phyloP scores from a whole-genome alignment of 2,329 filamentous ascomycete genomes.

The Anthostomella pinea region DNA sequence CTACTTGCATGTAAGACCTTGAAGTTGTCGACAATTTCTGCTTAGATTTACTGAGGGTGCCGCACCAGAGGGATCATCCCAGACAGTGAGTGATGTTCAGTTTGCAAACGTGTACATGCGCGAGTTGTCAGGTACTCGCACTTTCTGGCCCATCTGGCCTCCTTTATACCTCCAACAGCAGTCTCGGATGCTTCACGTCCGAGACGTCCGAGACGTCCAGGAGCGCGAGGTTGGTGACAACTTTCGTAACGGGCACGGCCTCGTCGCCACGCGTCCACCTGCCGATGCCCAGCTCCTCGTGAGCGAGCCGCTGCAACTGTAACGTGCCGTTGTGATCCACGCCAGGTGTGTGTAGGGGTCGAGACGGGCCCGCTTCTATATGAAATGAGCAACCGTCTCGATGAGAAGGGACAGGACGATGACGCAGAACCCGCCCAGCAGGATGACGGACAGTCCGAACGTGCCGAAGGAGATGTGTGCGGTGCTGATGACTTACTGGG shows the following conservation, averaged over 20 bases:
- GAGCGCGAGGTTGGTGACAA: not conserved
- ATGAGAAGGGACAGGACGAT: not conserved
- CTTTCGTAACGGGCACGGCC: not conserved
- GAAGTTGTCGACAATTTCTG: too few relatives aligned
- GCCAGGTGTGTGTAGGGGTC: not conserved
- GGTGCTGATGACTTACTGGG: not conserved
- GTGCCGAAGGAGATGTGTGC: not conserved
- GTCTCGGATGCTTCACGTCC: not conserved
- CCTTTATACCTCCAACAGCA: too few relatives aligned
- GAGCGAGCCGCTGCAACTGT: constrained; percentile 1
- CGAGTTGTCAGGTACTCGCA: too few relatives aligned
- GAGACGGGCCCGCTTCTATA: not conserved
- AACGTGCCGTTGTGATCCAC: not conserved
- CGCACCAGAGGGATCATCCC: too few relatives aligned
- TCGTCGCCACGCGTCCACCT: not conserved
- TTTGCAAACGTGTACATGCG: too few relatives aligned
- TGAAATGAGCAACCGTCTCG: not conserved
- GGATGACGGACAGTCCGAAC: not conserved
- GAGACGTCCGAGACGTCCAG: not conserved
- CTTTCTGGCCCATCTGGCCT: too few relatives aligned
- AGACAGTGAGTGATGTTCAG: too few relatives aligned
- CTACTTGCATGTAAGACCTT: too few relatives aligned
- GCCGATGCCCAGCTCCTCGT: not conserved
- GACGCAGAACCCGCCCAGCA: not conserved
- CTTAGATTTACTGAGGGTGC: too few relatives aligned